Percentiles rank a stretch among this genome's conserved stretches.
Conservation (phyloP, 164 flowering plant genomes). For the Nymphaea thermarum region DNA sequence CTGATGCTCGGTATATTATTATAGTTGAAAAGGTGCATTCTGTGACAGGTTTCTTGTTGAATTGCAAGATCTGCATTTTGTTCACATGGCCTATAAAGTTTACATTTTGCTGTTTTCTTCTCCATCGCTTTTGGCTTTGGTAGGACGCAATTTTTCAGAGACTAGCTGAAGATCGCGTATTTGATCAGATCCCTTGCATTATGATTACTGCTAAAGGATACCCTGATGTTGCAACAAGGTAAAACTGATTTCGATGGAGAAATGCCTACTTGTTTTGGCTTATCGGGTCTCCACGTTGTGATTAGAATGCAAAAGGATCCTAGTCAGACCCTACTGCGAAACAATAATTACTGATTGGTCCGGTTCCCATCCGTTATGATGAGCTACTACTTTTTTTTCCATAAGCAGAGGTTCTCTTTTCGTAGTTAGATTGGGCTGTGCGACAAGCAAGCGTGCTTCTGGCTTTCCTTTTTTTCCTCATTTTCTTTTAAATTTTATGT, state of each 20-base stretch:
- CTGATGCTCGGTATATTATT: conserved; percentile 84
- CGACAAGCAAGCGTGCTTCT: too few relatives aligned
- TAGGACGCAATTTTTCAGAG: conserved; percentile 96
- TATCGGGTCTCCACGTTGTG: too few relatives aligned
- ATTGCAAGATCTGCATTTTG: background rate
- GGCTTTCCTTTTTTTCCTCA: too few relatives aligned
- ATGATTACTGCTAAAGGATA: conserved; percentile 95
- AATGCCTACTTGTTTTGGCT: too few relatives aligned
- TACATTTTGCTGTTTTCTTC: background rate
- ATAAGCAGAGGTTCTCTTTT: too few relatives aligned
- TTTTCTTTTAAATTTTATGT: too few relatives aligned
- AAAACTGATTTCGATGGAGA: background rate
- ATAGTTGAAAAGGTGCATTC: conserved; percentile 82
- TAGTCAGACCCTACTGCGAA: too few relatives aligned
- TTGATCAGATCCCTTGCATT: conserved; percentile 81
- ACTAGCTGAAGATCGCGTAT: conserved; percentile 74
- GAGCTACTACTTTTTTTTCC: too few relatives aligned
- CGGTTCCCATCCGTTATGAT: too few relatives aligned
- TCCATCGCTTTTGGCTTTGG: conserved; percentile 5
- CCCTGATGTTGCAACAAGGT: conserved; percentile 98
- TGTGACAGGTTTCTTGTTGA: background rate
- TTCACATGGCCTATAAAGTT: background rate
- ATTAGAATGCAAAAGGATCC: too few relatives aligned
- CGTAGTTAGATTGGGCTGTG: too few relatives aligned
- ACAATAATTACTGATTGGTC: too few relatives aligned